These are phyloP conservation scores for Penicillium psychrosexuale DNA, from an alignment of 2,329 filamentous ascomycete species.

Conservation along the genomic window DNA sequence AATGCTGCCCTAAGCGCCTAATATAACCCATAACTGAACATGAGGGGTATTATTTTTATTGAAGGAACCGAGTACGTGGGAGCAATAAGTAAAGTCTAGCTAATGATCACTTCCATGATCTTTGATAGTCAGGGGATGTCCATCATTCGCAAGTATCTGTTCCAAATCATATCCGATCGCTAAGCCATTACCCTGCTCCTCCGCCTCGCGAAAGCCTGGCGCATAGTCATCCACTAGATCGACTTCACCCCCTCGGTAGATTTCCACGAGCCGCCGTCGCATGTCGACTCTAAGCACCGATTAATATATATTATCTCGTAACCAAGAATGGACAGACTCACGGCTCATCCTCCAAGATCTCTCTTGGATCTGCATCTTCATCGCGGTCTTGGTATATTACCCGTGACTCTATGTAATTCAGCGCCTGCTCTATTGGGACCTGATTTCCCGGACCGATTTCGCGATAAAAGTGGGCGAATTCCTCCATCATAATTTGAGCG, in stretches of 20 bases:
- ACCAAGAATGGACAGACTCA: constrained; percentile 1
- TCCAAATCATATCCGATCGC: constrained; percentile 5
- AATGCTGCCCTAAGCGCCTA: too few relatives aligned
- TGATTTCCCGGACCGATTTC: constrained; percentile 3
- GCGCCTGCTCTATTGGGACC: constrained; percentile 1
- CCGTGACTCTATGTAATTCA: background rate
- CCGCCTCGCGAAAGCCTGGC: constrained; percentile 6
- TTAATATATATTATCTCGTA: background rate
- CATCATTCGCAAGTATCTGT: constrained; percentile 3
- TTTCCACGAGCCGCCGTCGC: constrained; percentile 2
- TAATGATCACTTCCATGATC: constrained; percentile 5
- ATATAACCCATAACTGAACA: too few relatives aligned
- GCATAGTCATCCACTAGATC: constrained; percentile 4
- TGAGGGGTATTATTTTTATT: too few relatives aligned
- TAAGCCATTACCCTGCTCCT: constrained; percentile 5
- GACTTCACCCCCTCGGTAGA: background rate
- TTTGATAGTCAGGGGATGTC: constrained; percentile 1
- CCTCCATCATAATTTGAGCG: constrained; percentile 8
- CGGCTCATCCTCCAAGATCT: constrained; percentile 1
- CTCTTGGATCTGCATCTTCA: constrained; percentile 3
- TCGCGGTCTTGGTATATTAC: constrained; percentile 1
- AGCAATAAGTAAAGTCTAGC: background rate
- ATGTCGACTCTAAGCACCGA: constrained; percentile 1
- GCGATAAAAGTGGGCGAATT: constrained; percentile 3
- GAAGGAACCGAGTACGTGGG: too few relatives aligned